These are phyloP conservation scores for Calonectria honghensis DNA, from an alignment of 2,329 filamentous ascomycete genomes.

Conservation along the genomic window DNA sequence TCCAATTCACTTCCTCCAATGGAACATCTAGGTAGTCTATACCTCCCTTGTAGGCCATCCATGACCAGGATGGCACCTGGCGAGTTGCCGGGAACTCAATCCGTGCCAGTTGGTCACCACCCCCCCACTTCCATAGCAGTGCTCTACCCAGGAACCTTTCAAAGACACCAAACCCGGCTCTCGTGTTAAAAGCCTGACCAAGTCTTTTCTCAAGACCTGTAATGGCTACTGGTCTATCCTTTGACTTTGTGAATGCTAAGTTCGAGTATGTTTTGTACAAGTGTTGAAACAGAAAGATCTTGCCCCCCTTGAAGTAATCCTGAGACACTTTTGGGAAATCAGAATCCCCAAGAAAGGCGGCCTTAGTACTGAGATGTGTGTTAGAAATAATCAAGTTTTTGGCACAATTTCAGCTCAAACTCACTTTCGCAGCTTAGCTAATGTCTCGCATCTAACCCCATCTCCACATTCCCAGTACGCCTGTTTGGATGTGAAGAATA, in stretches of 20 bases:
- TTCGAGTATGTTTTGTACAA: constrained; percentile 15
- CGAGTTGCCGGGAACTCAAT: not conserved
- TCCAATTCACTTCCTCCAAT: not conserved
- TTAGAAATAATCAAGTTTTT: not conserved
- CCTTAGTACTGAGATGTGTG: not conserved
- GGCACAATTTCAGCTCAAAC: not conserved
- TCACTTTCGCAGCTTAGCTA: not conserved
- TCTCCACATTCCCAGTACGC: constrained; percentile 6
- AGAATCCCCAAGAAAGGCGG: constrained; percentile 23
- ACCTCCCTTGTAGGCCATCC: constrained; percentile 9
- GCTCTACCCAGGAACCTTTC: not conserved
- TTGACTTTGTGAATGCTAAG: not conserved
- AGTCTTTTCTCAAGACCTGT: constrained; percentile 8
- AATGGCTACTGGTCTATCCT: constrained; percentile 13
- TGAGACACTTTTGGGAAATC: not conserved
- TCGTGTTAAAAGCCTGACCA: not conserved
- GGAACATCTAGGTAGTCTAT: not conserved
- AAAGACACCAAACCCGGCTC: constrained; percentile 5
- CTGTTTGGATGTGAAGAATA: not conserved
- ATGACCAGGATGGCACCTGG: constrained; percentile 7
- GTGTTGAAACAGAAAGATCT: constrained; percentile 15
- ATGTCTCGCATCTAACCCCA: not conserved
- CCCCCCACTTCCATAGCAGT: not conserved
- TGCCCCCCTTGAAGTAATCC: not conserved
- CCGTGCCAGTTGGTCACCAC: not conserved